Evolutionary conservation across 202 grass and related monocot species (phyloP).

Genomic region (Zoysia matrella): DNA sequence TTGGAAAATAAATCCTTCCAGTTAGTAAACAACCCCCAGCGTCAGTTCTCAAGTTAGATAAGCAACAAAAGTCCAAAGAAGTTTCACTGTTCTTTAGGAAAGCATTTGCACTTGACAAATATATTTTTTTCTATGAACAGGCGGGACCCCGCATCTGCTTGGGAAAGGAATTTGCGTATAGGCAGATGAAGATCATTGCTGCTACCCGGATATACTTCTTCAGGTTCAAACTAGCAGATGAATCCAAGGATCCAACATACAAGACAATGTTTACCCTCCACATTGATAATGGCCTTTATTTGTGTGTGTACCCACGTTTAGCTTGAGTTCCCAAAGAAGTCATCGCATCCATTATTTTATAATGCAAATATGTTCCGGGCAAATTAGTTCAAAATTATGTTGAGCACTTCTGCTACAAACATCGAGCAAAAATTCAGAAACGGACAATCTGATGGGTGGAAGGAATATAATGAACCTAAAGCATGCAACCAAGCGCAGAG

Average conservation of each 20-base stretch:
- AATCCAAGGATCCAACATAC: constrained; percentile 48
- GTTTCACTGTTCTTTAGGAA: constrained; percentile 17
- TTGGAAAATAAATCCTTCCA: neutral
- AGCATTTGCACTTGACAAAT: constrained; percentile 23
- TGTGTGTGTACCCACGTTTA: constrained; percentile 34
- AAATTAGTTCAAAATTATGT: neutral
- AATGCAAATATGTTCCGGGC: constrained; percentile 13
- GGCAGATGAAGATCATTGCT: constrained; percentile 73
- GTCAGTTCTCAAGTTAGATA: neutral
- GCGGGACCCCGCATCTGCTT: constrained; percentile 65
- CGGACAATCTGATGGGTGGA: neutral
- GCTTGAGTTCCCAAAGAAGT: constrained; percentile 27
- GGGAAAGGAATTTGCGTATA: constrained; percentile 77
- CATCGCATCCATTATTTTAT: constrained; percentile 5
- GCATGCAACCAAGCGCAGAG: neutral
- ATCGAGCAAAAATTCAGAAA: neutral
- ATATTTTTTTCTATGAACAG: constrained; percentile 37
- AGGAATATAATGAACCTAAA: neutral
- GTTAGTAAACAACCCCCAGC: neutral
- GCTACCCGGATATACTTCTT: constrained; percentile 62
- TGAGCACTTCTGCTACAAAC: neutral
- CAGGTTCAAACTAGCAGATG: constrained; percentile 65
- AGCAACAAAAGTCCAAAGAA: constrained; percentile 7
- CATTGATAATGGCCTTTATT: constrained; percentile 25
- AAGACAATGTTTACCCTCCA: constrained; percentile 59